Percentiles rank a stretch among this genome's conserved stretches.
Conservation (phyloP, 1,284 basidiomycete species). For the Marasmius sp. region DNA sequence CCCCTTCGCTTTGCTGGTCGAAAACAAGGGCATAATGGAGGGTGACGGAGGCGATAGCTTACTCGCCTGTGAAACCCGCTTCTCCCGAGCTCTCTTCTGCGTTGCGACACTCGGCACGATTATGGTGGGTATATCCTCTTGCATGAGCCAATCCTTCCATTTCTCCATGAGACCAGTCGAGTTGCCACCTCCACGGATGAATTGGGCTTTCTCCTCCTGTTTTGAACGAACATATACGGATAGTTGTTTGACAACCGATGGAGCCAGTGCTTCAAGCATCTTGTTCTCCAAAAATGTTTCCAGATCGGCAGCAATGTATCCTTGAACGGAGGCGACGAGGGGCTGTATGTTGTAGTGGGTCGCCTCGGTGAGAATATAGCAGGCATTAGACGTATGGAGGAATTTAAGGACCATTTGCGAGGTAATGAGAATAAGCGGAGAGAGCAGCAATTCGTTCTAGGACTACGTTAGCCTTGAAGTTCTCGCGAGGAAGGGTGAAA, state of each 20-base stretch:
- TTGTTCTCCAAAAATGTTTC: slow-evolving; percentile 86
- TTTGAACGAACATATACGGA: slow-evolving; percentile 56
- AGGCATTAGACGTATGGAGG: slow-evolving; percentile 77
- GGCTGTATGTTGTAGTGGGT: slow-evolving; percentile 74
- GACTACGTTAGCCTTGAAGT: neutral
- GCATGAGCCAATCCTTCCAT: slow-evolving; percentile 75
- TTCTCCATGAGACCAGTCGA: slow-evolving; percentile 62
- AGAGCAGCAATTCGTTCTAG: slow-evolving; percentile 87
- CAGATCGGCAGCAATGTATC: slow-evolving; percentile 83
- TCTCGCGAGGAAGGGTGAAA: neutral
- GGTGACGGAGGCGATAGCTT: slow-evolving; percentile 46
- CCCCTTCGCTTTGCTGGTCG: slow-evolving; percentile 22
- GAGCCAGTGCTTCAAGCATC: slow-evolving; percentile 77
- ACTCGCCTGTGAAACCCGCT: slow-evolving; percentile 37
- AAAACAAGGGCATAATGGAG: slow-evolving; percentile 24
- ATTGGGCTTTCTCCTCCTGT: slow-evolving; percentile 70
- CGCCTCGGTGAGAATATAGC: slow-evolving; percentile 82
- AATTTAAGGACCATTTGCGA: slow-evolving; percentile 73
- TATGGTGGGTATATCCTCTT: slow-evolving; percentile 78
- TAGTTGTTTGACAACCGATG: slow-evolving; percentile 69
- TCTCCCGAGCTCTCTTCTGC: slow-evolving; percentile 27
- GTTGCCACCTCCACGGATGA: slow-evolving; percentile 61
- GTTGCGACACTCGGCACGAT: slow-evolving; percentile 41
- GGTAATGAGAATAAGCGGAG: slow-evolving; percentile 83
- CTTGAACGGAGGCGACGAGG: slow-evolving; percentile 75